These are phyloP conservation scores for Chaetomium strumarium DNA, from an alignment of 2,329 filamentous ascomycete genomes.

Conservation along the genomic window DNA sequence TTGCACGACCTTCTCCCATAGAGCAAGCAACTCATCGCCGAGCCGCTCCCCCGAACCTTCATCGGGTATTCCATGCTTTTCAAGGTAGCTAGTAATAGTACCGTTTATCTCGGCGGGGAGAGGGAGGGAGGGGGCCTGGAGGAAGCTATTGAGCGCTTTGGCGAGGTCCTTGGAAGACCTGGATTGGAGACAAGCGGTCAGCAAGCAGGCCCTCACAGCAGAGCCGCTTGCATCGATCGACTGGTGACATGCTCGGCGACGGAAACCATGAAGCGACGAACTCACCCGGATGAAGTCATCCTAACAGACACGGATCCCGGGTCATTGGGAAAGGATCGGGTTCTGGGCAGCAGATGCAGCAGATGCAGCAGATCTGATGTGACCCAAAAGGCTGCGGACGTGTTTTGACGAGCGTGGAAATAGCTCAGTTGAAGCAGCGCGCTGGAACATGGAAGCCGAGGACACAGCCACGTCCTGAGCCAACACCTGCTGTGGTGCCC, in stretches of 20 bases:
- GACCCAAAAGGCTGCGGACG: not conserved
- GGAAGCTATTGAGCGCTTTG: slow-evolving; percentile 49
- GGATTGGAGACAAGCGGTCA: slow-evolving; percentile 6
- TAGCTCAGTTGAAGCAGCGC: no score
- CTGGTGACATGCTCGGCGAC: not conserved
- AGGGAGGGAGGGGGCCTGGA: slow-evolving; percentile 48
- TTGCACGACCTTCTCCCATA: slow-evolving; percentile 61
- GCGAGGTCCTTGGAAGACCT: slow-evolving; percentile 57
- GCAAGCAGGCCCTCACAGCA: not conserved
- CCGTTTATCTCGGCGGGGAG: slow-evolving; percentile 60
- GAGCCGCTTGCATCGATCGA: not conserved
- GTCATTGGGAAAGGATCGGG: slow-evolving; percentile 13
- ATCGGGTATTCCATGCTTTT: slow-evolving; percentile 61
- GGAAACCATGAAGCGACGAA: not conserved
- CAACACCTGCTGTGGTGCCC: no score
- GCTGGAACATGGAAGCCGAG: no score
- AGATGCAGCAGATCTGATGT: not conserved
- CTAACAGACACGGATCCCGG: slow-evolving; percentile 14
- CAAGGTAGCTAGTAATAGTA: slow-evolving; percentile 61
- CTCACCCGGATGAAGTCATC: slow-evolving; percentile 27
- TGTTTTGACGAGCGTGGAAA: not conserved
- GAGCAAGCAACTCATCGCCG: slow-evolving; percentile 63
- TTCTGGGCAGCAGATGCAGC: not conserved
- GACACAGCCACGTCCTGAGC: no score
- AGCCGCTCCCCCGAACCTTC: slow-evolving; percentile 64